phyloP scores from a whole-genome alignment of 2,329 filamentous ascomycete species.

The Ascochyta lentis region DNA sequence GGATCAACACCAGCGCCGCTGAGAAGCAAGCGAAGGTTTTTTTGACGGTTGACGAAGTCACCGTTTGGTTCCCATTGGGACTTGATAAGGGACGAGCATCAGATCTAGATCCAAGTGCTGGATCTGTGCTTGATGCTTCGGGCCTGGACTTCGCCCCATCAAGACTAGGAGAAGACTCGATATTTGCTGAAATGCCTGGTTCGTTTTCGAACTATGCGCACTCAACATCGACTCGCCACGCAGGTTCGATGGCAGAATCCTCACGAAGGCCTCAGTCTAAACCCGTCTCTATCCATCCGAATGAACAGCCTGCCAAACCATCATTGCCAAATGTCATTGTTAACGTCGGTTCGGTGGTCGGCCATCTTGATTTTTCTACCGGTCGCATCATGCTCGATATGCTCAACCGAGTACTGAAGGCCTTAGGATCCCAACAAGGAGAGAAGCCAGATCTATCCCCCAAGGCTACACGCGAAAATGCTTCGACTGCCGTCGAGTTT shows the following conservation, averaged over 20 bases:
- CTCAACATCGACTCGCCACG: conserved; percentile 43
- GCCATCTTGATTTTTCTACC: conserved; percentile 46
- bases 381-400: conserved; percentile 44
- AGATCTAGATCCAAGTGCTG: conserved; percentile 8
- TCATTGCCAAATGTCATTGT: conserved; percentile 31
- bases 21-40: conserved; percentile 41
- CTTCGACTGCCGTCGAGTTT: conserved; percentile 26
- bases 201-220: conserved; percentile 58
- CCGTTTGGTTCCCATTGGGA: conserved; percentile 47
- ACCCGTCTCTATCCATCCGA: conserved; percentile 5
- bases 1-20: background rate
- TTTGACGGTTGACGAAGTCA: conserved; percentile 47
- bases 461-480: conserved; percentile 1
- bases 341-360: conserved; percentile 43
- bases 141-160: conserved; percentile 34
- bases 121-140: conserved; percentile 21
- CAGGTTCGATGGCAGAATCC: conserved; percentile 31
- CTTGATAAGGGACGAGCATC: conserved; percentile 23
- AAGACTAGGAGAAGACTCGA: conserved; percentile 45
- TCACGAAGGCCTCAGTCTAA: conserved; percentile 25
- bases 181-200: conserved; percentile 53
- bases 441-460: background rate
- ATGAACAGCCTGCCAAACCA: conserved; percentile 16
- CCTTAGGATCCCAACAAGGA: conserved; percentile 21
- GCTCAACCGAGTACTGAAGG: conserved; percentile 32